A percentile compares a stretch with the other conserved stretches of the same genome.
phyloP scores from a whole-genome alignment of 208 protist species.

The Novymonas esmeraldas region DNA sequence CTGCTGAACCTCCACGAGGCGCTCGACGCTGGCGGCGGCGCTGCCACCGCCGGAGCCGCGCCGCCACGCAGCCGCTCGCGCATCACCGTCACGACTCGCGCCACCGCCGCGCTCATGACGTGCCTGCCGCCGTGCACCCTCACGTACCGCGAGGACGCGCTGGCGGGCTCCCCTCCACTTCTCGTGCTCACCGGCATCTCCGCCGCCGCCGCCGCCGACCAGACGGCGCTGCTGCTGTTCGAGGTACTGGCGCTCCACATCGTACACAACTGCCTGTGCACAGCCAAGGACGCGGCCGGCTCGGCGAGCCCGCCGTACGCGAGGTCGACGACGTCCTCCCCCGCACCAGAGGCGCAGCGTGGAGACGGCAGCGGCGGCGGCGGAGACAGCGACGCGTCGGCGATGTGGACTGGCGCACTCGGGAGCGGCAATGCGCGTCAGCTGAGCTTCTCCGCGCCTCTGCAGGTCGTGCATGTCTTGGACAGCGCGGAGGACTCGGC shows the following conservation, averaged over 20 bases:
- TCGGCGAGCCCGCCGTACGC: neutral
- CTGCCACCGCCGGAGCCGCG: neutral
- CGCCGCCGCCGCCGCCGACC: neutral
- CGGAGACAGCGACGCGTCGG: no score
- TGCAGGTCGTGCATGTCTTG: slow-evolving; percentile 24
- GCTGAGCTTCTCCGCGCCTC: slow-evolving; percentile 7
- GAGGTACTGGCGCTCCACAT: slow-evolving; percentile 26
- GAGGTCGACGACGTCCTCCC: neutral
- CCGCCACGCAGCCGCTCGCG: slow-evolving; percentile 1
- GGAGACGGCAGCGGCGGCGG: no score
- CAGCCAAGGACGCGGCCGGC: neutral
- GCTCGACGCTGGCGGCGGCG: slow-evolving; percentile 1
- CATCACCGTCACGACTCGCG: slow-evolving; percentile 2
- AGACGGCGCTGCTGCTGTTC: slow-evolving; percentile 12
- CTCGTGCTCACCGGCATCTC: slow-evolving; percentile 19
- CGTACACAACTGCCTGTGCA: slow-evolving; percentile 23
- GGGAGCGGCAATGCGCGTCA: neutral
- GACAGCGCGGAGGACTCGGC: neutral
- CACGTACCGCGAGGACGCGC: slow-evolving; percentile 14
- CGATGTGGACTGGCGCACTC: no score
- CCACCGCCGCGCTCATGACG: neutral
- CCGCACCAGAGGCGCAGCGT: no score
- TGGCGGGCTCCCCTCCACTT: slow-evolving; percentile 12
- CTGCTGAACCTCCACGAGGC: neutral
- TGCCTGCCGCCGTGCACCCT: slow-evolving; percentile 14